Base-by-base conservation (phyloP, 1,139 yeast genomes). In the Blastobotrys illinoisensis region DNA sequence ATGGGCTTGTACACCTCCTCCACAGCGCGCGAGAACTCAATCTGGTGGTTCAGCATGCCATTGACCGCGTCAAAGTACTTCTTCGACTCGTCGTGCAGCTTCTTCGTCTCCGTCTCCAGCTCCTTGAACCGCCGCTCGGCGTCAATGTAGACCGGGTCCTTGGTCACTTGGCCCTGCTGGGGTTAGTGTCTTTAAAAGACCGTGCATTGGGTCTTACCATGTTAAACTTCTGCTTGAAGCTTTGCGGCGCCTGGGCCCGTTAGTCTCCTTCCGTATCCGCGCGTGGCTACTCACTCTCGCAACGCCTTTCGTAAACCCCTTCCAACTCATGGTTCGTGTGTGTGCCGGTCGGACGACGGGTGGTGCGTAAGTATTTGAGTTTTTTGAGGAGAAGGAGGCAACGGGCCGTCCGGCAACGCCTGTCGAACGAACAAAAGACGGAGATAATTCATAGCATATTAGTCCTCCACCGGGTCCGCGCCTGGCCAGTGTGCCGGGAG, bases 1-100 rank as follows among this genome's bases (percentile, higher is more conserved):
- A 93, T 93, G 2, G 99, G 99, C 73, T 91, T 89, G 75, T 90
- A 93, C 56, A 93, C 88, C 68, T 91, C 97, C 70, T 90, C 97
- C 72, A 95, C 89, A 1, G 96, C 95, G 66, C 85, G 85, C 44
- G 96, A 86, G 69, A 91, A 93, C 57, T 91, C 97, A 62, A 91
- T 86, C 71, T 93, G 99, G 70, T 86, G 95, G 60, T 83, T 86
- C 64, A 93, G 76, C 96, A 93, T 90, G 45, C 95, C 96, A 66
- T 88, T 89, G 57, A 93, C 96, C 0, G 99, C 96, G 46, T 80
- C 79, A 62, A 88, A 89, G 71, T 93, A 93, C 67, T 96, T 81
- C 66, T 85, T 88, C 48, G 96, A 85, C 73, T 93, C 98, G 53
- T 86, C 90, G 63, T 93, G 88, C 59, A 93, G 77, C 68, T 89